Evolutionary conservation across 257 asterid species (phyloP).

Genomic region (Galeopsis tetrahit): DNA sequence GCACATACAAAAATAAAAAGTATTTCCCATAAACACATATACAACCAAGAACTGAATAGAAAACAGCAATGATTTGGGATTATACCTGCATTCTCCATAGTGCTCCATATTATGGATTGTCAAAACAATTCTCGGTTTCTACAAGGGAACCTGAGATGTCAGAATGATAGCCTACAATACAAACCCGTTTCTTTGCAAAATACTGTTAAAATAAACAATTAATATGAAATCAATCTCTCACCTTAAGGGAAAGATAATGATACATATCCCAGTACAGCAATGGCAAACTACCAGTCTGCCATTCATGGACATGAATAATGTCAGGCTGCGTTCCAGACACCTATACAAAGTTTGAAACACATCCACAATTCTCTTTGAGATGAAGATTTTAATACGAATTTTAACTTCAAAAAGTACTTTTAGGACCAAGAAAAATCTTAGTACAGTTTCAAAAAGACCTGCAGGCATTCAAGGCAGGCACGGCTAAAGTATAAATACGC

Average conservation of each 20-base stretch:
- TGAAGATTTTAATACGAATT: constrained; percentile 1
- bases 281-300: constrained; percentile 86
- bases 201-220: constrained; percentile 3
- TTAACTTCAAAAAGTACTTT: neutral
- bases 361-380: constrained; percentile 2
- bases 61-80: constrained; percentile 18
- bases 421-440: neutral
- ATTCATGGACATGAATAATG: constrained; percentile 86
- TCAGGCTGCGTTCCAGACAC: constrained; percentile 78
- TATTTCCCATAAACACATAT: neutral
- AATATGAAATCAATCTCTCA: constrained; percentile 24
- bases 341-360: constrained; percentile 43
- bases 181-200: neutral
- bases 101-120: constrained; percentile 97
- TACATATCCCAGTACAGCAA: constrained; percentile 95
- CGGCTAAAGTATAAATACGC: constrained; percentile 89
- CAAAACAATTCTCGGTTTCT: constrained; percentile 85
- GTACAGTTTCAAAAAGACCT: constrained; percentile 48
- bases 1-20: constrained; percentile 6
- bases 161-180: constrained; percentile 28
- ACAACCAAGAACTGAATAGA: neutral
- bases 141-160: constrained; percentile 31
- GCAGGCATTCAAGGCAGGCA: constrained; percentile 95
- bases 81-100: constrained; percentile 90
- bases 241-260: constrained; percentile 79